Base-by-base conservation (phyloP, 805 yeast genomes). In the Nakazawaea pomicola region DNA sequence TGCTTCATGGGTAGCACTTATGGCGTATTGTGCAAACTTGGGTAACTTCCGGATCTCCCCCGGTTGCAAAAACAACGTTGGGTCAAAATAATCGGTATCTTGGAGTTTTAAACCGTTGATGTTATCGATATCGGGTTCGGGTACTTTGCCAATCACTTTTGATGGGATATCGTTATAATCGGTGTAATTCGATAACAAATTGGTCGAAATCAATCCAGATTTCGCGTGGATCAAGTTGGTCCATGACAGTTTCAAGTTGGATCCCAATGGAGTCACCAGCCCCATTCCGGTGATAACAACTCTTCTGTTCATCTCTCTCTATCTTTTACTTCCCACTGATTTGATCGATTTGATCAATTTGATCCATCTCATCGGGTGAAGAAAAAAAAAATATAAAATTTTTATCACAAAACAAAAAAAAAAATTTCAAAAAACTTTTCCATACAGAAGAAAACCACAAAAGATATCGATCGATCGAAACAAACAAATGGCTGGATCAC, bases 201-300 rank as follows among this genome's bases (percentile, higher is more conserved):
- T 49, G 1, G 88, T 78, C 4, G 85, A 74, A 1, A 76, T 61
- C 2, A 84, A 53, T 0, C 93, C 91, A 14, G 83, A 72, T 43
- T 70, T 57, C 0, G 76, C 68, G 1, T 61, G 61, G 1, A 83
- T 51, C 5, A 84, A 57, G 14, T 65, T 65, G 2, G 56, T 38
- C 90, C 91, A 85, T 3, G 76, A 61, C 11, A 57, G 58, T 12
- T 52, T 52, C 3, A 68, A 72, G 0, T 89, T 90, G 5, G 78
- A 78, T 0, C 97, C 98, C 3, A 93, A 62, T 0, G 99, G 99
- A 0, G 93, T 77, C 1, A 90, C 75, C 20, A 85, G 62, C 0
- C 98, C 98, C 6, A 93, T 56, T 0, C 99, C 99, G 0, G 99
- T 93, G 1, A 91, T 82, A 1, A 91, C 97, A 0, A 91, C 95